phyloP scores from a whole-genome alignment of 495 filamentous ascomycete species.

The Aspergillus cristatus region DNA sequence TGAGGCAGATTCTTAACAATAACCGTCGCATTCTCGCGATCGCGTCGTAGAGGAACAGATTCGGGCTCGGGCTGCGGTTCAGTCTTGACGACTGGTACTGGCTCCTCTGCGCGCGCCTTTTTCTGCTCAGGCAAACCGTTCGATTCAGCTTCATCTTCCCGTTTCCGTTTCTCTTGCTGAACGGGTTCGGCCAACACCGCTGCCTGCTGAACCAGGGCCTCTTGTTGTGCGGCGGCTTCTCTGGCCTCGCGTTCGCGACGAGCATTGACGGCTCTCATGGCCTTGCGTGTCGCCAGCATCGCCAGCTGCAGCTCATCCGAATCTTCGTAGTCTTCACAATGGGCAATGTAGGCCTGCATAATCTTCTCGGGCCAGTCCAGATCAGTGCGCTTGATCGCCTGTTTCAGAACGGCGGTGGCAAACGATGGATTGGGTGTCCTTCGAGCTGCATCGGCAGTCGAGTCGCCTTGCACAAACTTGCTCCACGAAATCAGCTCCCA shows the following conservation, averaged over 20 bases:
- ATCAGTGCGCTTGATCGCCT: conserved; percentile 56
- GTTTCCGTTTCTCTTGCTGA: conserved; percentile 59
- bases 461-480: conserved; percentile 42
- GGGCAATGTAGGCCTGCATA: conserved; percentile 69
- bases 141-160: conserved; percentile 44
- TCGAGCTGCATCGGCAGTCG: conserved; percentile 35
- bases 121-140: conserved; percentile 43
- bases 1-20: conserved; percentile 67
- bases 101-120: conserved; percentile 47
- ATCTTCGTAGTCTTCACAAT: conserved; percentile 80
- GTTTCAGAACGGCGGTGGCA: conserved; percentile 64
- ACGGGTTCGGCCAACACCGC: conserved; percentile 20
- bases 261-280: conserved; percentile 50
- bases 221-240: conserved; percentile 41
- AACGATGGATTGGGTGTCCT: conserved; percentile 46
- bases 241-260: conserved; percentile 58
- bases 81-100: conserved; percentile 7
- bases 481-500: conserved; percentile 78
- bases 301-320: conserved; percentile 62
- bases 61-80: conserved; percentile 20
- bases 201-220: conserved; percentile 17
- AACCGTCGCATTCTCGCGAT: conserved; percentile 82
- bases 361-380: conserved; percentile 93
- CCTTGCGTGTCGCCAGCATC: conserved; percentile 57
- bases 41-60: conserved; percentile 50